Percentiles rank a stretch among this genome's conserved stretches.
These are phyloP conservation scores for Skeletonema grethae DNA, from an alignment of 108 stramenopile genomes.

Conservation along the genomic window DNA sequence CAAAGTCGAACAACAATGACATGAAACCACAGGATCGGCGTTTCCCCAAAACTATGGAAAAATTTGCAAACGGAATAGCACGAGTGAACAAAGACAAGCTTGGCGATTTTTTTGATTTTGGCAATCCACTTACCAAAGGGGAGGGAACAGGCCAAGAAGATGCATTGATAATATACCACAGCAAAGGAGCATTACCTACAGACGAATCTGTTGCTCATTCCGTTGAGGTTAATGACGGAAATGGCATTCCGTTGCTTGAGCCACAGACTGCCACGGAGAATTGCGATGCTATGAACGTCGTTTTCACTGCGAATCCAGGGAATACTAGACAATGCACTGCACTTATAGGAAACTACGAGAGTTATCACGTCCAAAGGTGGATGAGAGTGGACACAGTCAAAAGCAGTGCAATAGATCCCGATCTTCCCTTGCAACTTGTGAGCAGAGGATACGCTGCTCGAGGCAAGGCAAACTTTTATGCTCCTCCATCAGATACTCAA, in stretches of 20 bases:
- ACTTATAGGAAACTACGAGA: constrained; percentile 59
- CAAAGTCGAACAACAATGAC: background rate
- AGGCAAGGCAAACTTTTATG: constrained; percentile 40
- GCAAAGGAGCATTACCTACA: constrained; percentile 22
- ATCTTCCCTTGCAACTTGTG: constrained; percentile 49
- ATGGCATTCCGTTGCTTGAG: constrained; percentile 34
- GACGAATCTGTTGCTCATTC: constrained; percentile 21
- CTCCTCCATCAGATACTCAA: constrained; percentile 36
- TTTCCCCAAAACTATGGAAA: constrained; percentile 25
- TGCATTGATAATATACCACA: constrained; percentile 47
- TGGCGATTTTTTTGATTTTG: constrained; percentile 40
- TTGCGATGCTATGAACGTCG: constrained; percentile 67
- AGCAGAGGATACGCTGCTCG: constrained; percentile 49
- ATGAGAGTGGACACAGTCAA: constrained; percentile 47
- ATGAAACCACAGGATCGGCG: constrained; percentile 1
- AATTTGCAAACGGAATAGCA: constrained; percentile 30
- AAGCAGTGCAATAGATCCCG: constrained; percentile 21
- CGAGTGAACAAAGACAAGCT: constrained; percentile 50
- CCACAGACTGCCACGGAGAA: constrained; percentile 60
- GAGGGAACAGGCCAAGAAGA: constrained; percentile 29
- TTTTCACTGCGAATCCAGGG: constrained; percentile 52
- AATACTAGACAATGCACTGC: constrained; percentile 57
- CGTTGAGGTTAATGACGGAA: constrained; percentile 38
- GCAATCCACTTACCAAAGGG: constrained; percentile 30
- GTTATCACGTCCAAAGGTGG: constrained; percentile 68